A percentile compares a stretch with the other conserved stretches of the same genome.
phyloP scores from a whole-genome alignment of 192 early-diverging fungal genomes.

The Coemansia erecta region DNA sequence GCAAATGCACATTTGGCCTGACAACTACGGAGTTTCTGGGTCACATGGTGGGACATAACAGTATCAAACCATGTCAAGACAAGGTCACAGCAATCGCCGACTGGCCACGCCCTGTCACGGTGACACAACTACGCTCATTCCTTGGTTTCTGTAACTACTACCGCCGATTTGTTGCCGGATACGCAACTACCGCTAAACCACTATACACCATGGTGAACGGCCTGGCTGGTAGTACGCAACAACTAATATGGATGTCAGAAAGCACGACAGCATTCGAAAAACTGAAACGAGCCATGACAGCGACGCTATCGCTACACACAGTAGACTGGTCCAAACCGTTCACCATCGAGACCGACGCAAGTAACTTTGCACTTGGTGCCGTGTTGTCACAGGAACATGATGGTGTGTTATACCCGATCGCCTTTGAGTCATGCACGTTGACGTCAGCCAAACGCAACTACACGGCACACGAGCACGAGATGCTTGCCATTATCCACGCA shows the following conservation, averaged over 20 bases:
- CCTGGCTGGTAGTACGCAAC: neutral
- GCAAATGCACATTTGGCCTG: too few species aligned
- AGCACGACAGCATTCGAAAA: neutral
- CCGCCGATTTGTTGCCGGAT: too few species aligned
- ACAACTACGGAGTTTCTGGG: too few species aligned
- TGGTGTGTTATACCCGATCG: constrained; percentile 12
- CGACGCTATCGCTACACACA: neutral
- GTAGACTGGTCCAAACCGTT: neutral
- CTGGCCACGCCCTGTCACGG: too few species aligned
- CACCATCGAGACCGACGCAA: constrained; percentile 13
- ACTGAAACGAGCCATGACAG: neutral
- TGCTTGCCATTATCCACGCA: constrained; percentile 1
- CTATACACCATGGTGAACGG: neutral
- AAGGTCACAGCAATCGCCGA: too few species aligned
- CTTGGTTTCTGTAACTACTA: too few species aligned
- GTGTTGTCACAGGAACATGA: constrained; percentile 13
- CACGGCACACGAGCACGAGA: constrained; percentile 8
- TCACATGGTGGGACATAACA: too few species aligned
- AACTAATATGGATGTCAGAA: neutral
- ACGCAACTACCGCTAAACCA: neutral
- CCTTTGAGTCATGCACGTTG: constrained; percentile 18
- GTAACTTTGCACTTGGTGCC: constrained; percentile 8
- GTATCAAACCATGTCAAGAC: too few species aligned
- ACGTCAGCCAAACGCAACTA: constrained; percentile 7
- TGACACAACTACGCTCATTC: too few species aligned